Base-by-base conservation (phyloP, 2,329 filamentous ascomycete species). In the Fusarium xylarioides region DNA sequence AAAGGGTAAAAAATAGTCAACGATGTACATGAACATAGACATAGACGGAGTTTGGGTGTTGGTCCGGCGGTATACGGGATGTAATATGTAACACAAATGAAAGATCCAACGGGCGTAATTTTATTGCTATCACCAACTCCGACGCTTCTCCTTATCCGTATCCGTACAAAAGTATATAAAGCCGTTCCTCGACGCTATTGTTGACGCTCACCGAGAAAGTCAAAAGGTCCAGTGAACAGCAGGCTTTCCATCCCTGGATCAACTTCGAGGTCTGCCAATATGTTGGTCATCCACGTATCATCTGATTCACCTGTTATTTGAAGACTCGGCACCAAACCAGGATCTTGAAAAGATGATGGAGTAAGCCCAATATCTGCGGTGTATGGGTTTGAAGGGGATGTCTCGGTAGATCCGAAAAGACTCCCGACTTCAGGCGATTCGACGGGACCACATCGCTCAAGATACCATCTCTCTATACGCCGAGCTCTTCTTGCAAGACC, bases 391-490 rank as follows among this genome's bases (percentile, higher is more conserved):
- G 57, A 37, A 0, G 71, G 71, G 2, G 73, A 77, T 7, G 73
- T 63, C 5, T 64, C 62, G 6, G 63, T 68, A 3, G 75, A 74
- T 10, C 53, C 53, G n/a, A 77, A 76, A 3, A 76, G 32, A 11
- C 59, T 72, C 2, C 54, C 49, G 1, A 76, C 47, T 2, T 77
- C 71, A 1, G 75, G 66, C 2, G 75, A 75, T 8, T 69, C 70
- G 6, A 38, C 55, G 12, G 67, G 71, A 14, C 65, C 68, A 11
- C 58, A 58, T 1, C 66, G 65, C 11, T 76, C 68, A 16, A 70
- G 67, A 49, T 78, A 78, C 74, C 76, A 76, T 7, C 49, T 62
- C 28, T 79, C 77, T 14, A 78, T 70, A 3, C 63, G 72, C 4
- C 65, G 60, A 1, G 74, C 74, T 32, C 76, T 65, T 28, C 64